Base-by-base conservation (phyloP, 495 filamentous ascomycete species). In the Neurospora tetrasperma region DNA sequence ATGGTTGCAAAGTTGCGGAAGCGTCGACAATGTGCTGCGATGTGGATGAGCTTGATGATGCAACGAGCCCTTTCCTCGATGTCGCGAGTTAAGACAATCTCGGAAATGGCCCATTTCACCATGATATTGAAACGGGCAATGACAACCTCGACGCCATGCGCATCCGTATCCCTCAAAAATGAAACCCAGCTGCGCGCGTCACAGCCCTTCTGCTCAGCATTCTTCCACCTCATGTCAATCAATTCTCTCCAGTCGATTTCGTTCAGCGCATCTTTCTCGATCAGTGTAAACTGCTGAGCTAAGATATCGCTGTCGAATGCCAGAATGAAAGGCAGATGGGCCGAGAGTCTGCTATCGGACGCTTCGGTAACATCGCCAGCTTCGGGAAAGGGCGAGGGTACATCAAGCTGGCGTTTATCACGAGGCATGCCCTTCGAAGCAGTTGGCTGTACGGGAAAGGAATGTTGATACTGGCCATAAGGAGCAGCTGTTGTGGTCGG, bases 181-280 rank as follows among this genome's bases (percentile, higher is more conserved):
- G 96, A 90, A n/a, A 97, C 93, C 96, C 96, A 99, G 73, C 91
- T 90, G 69, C 88, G 87, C 27, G 88, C 84, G 75, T 90, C 88
- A 42, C 87, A 85, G 11, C 86, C 85, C 27, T 76, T 85, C 18
- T 86, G 84, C 20, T 90, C 86, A 18, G 90, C 87, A 70, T 92
- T 90, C 71, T 88, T 92, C 94, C 94, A 98, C 72, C 89, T 89
- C 87, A 99, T 92, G 41, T 98, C 93, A 70, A 99, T 94, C 68
- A 99, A 85, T 78, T 99, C 96, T 78, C 91, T 94, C 96, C 96
- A 99, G 82, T 98, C 94, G 70, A 99, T 91, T 77, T 98, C 96
- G 75, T 94, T 94, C 68, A 99, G 82, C 0, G 96, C 96, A 77
- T 97, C 94, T 83, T 96, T 96, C 80, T 99, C 96, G 71, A 99